Evolutionary conservation across 1,139 yeast species (phyloP).

Genomic region (Blastobotrys apis): DNA sequence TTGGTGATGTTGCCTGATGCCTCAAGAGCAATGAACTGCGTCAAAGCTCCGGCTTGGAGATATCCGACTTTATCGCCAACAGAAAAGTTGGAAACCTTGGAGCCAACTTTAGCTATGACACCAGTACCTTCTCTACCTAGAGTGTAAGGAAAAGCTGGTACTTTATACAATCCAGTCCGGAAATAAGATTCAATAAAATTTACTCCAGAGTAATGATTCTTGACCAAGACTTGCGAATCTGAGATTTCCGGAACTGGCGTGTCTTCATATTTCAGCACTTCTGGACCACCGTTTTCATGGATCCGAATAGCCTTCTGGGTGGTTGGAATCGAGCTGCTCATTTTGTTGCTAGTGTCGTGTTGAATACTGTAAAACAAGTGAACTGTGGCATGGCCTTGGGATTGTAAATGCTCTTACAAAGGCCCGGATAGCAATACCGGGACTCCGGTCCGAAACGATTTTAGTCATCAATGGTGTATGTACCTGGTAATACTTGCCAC

Average conservation of each 20-base stretch:
- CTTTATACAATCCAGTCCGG: slow-evolving; percentile 70
- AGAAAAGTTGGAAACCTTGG: slow-evolving; percentile 48
- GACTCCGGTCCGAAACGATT: too few species aligned
- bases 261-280: slow-evolving; percentile 49
- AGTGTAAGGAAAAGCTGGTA: slow-evolving; percentile 49
- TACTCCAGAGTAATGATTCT: slow-evolving; percentile 70
- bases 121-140: slow-evolving; percentile 89
- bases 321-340: slow-evolving; percentile 48
- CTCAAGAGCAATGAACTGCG: slow-evolving; percentile 57
- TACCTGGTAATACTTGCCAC: too few species aligned
- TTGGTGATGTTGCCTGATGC: slow-evolving; percentile 35
- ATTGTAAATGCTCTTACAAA: too few species aligned
- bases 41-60: slow-evolving; percentile 49
- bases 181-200: slow-evolving; percentile 81
- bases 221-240: slow-evolving; percentile 57
- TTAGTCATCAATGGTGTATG: too few species aligned
- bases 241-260: slow-evolving; percentile 55
- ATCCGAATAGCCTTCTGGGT: slow-evolving; percentile 57
- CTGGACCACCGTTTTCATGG: slow-evolving; percentile 54
- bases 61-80: slow-evolving; percentile 76
- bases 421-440: too few species aligned
- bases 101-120: slow-evolving; percentile 62
- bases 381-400: too few species aligned
- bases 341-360: too few species aligned
- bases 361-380: too few species aligned